phyloP scores from a whole-genome alignment of 2,329 filamentous ascomycete species.

The Fusarium sp. region DNA sequence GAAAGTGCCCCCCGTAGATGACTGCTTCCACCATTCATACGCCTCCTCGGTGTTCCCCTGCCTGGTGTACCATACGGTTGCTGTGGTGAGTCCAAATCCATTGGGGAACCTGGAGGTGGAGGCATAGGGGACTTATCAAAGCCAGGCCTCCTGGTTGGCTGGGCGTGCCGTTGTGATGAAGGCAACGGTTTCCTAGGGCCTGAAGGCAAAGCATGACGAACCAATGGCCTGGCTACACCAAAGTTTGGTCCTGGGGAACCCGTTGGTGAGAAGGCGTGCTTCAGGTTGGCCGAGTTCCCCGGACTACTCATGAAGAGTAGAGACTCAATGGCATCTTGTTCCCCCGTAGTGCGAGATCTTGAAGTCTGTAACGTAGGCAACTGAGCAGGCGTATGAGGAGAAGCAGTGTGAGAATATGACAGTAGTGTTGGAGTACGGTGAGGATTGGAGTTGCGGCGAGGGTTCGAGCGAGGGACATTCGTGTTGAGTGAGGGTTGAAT shows the following conservation, averaged over 20 bases:
- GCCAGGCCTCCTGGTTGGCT: slow-evolving; percentile 58
- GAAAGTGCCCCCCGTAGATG: slow-evolving; percentile 58
- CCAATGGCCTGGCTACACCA: slow-evolving; percentile 24
- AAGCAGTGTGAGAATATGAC: slow-evolving; percentile 61
- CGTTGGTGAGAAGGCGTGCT: slow-evolving; percentile 63
- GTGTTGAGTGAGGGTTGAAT: slow-evolving; percentile 61
- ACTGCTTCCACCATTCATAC: slow-evolving; percentile 54
- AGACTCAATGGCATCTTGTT: slow-evolving; percentile 85
- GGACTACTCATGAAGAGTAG: slow-evolving; percentile 86
- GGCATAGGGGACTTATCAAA: slow-evolving; percentile 60
- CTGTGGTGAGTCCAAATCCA: slow-evolving; percentile 59
- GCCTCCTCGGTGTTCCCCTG: slow-evolving; percentile 56
- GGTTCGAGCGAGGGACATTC: slow-evolving; percentile 50
- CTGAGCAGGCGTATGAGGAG: slow-evolving; percentile 58
- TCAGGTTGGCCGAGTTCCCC: slow-evolving; percentile 74
- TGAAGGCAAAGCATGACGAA: slow-evolving; percentile 56
- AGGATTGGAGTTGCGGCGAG: slow-evolving; percentile 64
- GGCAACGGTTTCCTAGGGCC: slow-evolving; percentile 66
- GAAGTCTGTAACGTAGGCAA: slow-evolving; percentile 46
- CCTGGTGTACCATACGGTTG: slow-evolving; percentile 42
- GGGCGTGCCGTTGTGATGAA: slow-evolving; percentile 57
- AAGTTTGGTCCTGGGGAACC: slow-evolving; percentile 50
- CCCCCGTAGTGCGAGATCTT: slow-evolving; percentile 58
- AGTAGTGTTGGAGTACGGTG: slow-evolving; percentile 62
- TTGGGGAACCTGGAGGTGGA: slow-evolving; percentile 54